Evolutionary conservation across 805 yeast species (phyloP).

Genomic region (Osmozyma mogii): DNA sequence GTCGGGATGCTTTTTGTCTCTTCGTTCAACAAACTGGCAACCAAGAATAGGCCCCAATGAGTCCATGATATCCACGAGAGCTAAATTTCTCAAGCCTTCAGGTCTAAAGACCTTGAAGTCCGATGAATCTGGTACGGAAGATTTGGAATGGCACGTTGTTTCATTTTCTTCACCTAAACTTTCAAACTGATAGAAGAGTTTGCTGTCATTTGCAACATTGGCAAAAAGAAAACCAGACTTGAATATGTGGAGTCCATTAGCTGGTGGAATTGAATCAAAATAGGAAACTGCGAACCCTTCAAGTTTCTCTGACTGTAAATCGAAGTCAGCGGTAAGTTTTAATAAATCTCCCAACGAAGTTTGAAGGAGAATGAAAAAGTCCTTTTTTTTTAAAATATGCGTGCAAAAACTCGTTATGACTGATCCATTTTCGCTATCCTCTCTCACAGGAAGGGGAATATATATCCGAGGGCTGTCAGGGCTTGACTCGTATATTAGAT

Average conservation of each 20-base stretch:
- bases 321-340: slow-evolving; percentile 47
- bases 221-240: slow-evolving; percentile 72
- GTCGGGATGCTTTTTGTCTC: slow-evolving; percentile 7
- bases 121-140: slow-evolving; percentile 3
- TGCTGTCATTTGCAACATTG: slow-evolving; percentile 55
- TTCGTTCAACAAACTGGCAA: slow-evolving; percentile 13
- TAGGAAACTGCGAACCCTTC: slow-evolving; percentile 46
- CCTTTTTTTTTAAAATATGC: slow-evolving; percentile 53
- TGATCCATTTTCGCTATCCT: slow-evolving; percentile 10
- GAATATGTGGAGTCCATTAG: slow-evolving; percentile 50
- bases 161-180: slow-evolving; percentile 54
- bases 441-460: slow-evolving; percentile 52
- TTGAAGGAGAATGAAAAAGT: slow-evolving; percentile 66
- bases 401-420: slow-evolving; percentile 48
- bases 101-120: slow-evolving; percentile 16
- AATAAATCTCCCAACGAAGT: slow-evolving; percentile 65
- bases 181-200: slow-evolving; percentile 70
- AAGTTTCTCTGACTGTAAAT: slow-evolving; percentile 36
- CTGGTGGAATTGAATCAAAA: slow-evolving; percentile 68
- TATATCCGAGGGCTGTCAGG: slow-evolving; percentile 8
- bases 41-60: slow-evolving; percentile 46
- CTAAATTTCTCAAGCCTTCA: slow-evolving; percentile 45
- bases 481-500: slow-evolving; percentile 39
- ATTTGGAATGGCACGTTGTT: slow-evolving; percentile 7
- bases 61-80: slow-evolving; percentile 44